Evolutionary conservation across 164 flowering plant species (phyloP), one percentile per base, ranked within the genome.

Genomic region (Buxus sempervirens): DNA sequence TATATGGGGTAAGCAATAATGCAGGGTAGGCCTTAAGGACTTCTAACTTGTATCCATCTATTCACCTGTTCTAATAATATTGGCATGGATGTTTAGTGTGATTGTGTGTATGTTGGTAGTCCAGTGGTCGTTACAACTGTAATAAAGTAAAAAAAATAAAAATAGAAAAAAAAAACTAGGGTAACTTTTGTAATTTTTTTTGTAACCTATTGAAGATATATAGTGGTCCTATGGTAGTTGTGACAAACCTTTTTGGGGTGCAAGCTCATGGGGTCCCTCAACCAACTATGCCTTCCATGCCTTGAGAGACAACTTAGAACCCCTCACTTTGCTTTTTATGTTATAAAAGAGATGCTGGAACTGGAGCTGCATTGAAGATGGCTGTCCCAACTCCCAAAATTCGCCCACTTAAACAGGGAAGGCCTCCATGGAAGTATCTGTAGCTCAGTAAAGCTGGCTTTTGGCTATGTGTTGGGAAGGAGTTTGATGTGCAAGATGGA

Each of bases 401-500:
- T 27, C 20, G 32, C 60, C 18, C 61, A 25, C 16, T 26, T 58
- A 26, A 13, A 10, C 16, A 24, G 4, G 19, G 4, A 10, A 55
- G 58, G 38, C 61, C 38, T 27, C 16, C 28, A 60, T 24, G 62
- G 20, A 25, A 60, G 25, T 10, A 59, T 26, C 26, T 61, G 21
- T 36, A 21, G 20, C 49, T 23, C 4, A 5, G 36, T 21, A 16
- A 38, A 26, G 22, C 28, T n/a, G 64, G 41, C 32, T 63, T 48
- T 20, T 8, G 21, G 62, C 22, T 2, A 20, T 41, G 24, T 32
- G 23, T 64, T 51, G 60, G 59, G 58, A 74, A 78, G 89, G 83
- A 73, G 87, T 62, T 84, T 67, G 96, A 25, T 70, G 90, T 77
- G 85, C 94, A 82, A 72, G 97, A 90, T 92, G 97, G 97, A 90